Base-by-base conservation (phyloP, 495 filamentous ascomycete genomes). In the Aspergillus asperescens region DNA sequence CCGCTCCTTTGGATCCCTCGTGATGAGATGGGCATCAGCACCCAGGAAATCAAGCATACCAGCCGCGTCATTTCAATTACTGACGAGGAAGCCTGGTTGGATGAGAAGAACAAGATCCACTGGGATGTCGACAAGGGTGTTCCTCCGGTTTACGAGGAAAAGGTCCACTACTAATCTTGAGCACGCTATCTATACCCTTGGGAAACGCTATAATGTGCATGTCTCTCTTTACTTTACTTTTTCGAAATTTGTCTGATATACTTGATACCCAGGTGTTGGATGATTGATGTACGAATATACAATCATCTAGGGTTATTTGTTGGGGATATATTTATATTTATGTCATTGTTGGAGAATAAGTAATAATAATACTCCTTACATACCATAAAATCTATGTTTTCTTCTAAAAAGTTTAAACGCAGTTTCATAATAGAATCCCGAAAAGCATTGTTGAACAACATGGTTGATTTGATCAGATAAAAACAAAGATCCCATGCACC, bases 1-100 rank as follows among this genome's bases (percentile, higher is more conserved):
- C 87, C 88, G 19, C 67, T 91, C 32, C 74, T 96, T 23, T 96
- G 91, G 91, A 84, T 96, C 50, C 88, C 90, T 5, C 75, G 77
- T 42, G 91, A 96, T 61, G 67, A 76, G 1, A 73, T 84, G 50
- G 91, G 91, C 42, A 77, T 95, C 34, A 87, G 82, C 35, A 77
- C 75, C 65, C 84, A 91, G 69, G 91, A 95, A 73, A 73, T 90
- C 40, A 72, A 72, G 15, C 85, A 90, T 60, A 87, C 84, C 13
- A 71, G 74, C 57, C 79, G 77, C 53, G 83, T 87, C 34, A 86
- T 95, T 41, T 77, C 81, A 4, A 90, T 89, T 56, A 90, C 86
- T 0, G 89, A 96, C 67, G 86, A 94, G 62, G 88, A 86, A 19
- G 87, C 89, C 29, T 81, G 76, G 55, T 70, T 96, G 41, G 83